Conservation (phyloP, 108 stramenopile species). For the Cyclotella sp. region DNA sequence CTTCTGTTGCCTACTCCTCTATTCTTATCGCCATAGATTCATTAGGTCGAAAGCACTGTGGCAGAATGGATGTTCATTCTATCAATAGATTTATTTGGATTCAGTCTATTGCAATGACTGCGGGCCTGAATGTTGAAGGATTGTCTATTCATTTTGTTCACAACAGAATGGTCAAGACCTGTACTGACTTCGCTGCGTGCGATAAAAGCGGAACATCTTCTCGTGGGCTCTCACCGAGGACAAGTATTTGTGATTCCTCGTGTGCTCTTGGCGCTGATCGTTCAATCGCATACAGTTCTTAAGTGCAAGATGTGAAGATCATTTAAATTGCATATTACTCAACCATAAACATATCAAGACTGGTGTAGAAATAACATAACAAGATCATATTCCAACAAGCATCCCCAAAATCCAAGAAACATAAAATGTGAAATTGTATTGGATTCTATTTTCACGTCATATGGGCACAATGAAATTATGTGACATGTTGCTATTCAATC, state of each 20-base stretch:
- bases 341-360: no score
- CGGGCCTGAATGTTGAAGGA: background rate
- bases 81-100: background rate
- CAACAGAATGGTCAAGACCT: background rate
- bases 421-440: no score
- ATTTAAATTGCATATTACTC: no score
- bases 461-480: no score
- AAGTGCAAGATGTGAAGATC: no score
- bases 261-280: no score
- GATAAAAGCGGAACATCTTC: background rate
- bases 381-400: no score
- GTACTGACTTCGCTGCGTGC: background rate
- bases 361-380: no score
- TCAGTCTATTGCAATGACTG: background rate
- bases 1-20: conserved; percentile 2
- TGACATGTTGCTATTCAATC: no score
- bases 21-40: background rate
- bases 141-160: background rate
- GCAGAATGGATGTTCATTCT: background rate
- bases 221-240: background rate
- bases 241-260: background rate
- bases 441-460: no score
- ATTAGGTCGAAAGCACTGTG: background rate
- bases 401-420: no score
- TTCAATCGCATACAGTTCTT: no score